Percentiles rank a stretch among this genome's conserved stretches.
Evolutionary conservation across 805 yeast species (phyloP).

Genomic region (Pichia paraexigua): DNA sequence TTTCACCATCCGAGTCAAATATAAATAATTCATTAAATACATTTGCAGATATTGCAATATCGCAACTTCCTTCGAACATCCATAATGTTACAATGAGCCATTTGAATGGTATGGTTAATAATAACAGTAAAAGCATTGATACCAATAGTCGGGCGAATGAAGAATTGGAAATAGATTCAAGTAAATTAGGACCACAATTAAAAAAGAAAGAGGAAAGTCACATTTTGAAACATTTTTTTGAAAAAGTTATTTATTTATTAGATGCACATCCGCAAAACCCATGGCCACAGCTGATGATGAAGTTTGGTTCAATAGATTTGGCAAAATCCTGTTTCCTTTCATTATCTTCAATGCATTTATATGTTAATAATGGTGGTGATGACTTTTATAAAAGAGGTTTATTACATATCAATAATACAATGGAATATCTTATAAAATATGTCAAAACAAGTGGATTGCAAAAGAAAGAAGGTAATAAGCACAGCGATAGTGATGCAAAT

Average conservation of each 20-base stretch:
- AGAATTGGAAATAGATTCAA: slow-evolving; percentile 19
- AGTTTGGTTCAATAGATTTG: slow-evolving; percentile 49
- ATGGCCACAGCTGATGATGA: slow-evolving; percentile 52
- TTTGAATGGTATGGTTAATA: not conserved
- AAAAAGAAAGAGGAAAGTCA: slow-evolving; percentile 38
- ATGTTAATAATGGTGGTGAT: slow-evolving; percentile 44
- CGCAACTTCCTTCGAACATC: not conserved
- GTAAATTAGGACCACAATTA: slow-evolving; percentile 12
- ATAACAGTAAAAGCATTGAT: not conserved
- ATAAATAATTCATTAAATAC: not conserved
- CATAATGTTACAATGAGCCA: not conserved
- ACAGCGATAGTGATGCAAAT: not conserved
- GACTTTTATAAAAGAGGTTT: slow-evolving; percentile 46
- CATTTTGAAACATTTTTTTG: slow-evolving; percentile 49
- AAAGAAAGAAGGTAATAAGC: not conserved
- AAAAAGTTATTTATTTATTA: slow-evolving; percentile 41
- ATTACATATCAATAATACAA: slow-evolving; percentile 46
- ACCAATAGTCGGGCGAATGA: not conserved
- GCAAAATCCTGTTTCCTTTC: slow-evolving; percentile 53
- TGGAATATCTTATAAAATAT: slow-evolving; percentile 44
- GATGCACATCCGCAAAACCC: slow-evolving; percentile 57
- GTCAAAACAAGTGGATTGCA: slow-evolving; percentile 22
- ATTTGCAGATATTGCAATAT: not conserved
- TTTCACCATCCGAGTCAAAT: not conserved
- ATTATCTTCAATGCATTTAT: slow-evolving; percentile 49